Percentiles rank a stretch among this genome's conserved stretches.
phyloP scores from a whole-genome alignment of 306 rosid genomes.

The Lotus japonicus region DNA sequence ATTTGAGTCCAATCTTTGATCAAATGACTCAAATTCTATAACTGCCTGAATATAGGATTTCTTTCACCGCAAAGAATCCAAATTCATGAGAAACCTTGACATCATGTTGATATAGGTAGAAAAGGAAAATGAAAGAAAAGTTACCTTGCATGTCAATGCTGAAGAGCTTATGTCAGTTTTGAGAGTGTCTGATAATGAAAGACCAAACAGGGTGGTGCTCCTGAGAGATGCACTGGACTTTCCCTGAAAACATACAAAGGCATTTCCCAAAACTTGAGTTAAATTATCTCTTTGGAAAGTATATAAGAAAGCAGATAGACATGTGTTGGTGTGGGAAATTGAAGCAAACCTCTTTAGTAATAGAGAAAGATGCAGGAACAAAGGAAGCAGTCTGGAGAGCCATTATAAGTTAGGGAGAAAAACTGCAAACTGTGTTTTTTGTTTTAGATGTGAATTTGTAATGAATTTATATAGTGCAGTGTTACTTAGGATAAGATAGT shows the following conservation, averaged over 20 bases:
- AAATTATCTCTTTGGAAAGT: not conserved
- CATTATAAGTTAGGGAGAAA: not conserved
- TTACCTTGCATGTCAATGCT: conserved; percentile 60
- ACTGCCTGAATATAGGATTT: too few species aligned
- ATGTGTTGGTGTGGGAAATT: not conserved
- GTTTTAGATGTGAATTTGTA: not conserved
- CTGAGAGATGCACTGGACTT: conserved; percentile 40
- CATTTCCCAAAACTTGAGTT: conserved; percentile 1
- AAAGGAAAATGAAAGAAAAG: too few species aligned
- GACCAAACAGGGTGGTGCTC: conserved; percentile 63
- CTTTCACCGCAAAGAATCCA: too few species aligned
- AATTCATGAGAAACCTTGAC: not conserved
- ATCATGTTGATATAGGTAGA: not conserved
- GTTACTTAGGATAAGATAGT: conserved; percentile 18
- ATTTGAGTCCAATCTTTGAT: too few species aligned
- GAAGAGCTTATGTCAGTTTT: conserved; percentile 51
- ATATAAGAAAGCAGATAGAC: not conserved
- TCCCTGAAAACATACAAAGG: conserved; percentile 41
- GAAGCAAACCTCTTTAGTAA: conserved; percentile 25
- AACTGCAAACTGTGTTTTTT: not conserved
- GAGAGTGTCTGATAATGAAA: conserved; percentile 47
- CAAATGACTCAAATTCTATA: too few species aligned
- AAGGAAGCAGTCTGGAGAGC: conserved; percentile 30
- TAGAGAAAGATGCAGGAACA: conserved; percentile 19
- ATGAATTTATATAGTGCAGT: conserved; percentile 21